Conservation (phyloP, 305 asterid species). For the Caryopteris hybrid region DNA sequence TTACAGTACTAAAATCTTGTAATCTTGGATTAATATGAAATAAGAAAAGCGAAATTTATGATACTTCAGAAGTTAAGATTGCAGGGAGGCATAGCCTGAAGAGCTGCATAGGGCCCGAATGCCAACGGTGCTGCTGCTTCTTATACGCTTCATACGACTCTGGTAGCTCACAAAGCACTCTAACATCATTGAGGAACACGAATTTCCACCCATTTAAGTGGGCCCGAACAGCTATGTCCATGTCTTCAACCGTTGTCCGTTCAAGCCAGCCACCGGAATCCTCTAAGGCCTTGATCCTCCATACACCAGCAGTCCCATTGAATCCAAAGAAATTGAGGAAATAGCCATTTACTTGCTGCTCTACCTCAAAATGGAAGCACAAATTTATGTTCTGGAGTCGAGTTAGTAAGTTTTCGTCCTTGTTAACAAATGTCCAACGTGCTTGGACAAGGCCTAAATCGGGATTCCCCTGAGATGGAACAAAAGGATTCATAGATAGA, state of each 20-base stretch:
- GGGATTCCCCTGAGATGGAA: conserved; percentile 38
- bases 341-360: conserved; percentile 53
- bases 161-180: conserved; percentile 50
- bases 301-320: conserved; percentile 63
- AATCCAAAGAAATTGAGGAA: conserved; percentile 54
- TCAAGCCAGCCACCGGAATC: conserved; percentile 65
- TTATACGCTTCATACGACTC: conserved; percentile 55
- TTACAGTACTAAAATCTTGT: too few species aligned
- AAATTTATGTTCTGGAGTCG: conserved; percentile 45
- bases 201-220: conserved; percentile 61
- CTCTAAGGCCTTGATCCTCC: conserved; percentile 58
- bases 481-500: not conserved
- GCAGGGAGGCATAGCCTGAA: conserved; percentile 46
- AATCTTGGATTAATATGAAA: too few species aligned
- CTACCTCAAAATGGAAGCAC: conserved; percentile 58
- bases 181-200: conserved; percentile 46
- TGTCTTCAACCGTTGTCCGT: too few species aligned
- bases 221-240: too few species aligned
- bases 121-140: conserved; percentile 66
- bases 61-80: conserved; percentile 40
- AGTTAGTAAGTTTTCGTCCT: conserved; percentile 48
- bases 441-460: conserved; percentile 58
- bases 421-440: conserved; percentile 55
- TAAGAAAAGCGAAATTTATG: not conserved
- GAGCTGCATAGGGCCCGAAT: conserved; percentile 64